Percentiles rank a stretch among this genome's conserved stretches.
These are phyloP conservation scores for Cystofilobasidium ferigula DNA, from an alignment of 768 basidiomycete genomes.

Conservation along the genomic window DNA sequence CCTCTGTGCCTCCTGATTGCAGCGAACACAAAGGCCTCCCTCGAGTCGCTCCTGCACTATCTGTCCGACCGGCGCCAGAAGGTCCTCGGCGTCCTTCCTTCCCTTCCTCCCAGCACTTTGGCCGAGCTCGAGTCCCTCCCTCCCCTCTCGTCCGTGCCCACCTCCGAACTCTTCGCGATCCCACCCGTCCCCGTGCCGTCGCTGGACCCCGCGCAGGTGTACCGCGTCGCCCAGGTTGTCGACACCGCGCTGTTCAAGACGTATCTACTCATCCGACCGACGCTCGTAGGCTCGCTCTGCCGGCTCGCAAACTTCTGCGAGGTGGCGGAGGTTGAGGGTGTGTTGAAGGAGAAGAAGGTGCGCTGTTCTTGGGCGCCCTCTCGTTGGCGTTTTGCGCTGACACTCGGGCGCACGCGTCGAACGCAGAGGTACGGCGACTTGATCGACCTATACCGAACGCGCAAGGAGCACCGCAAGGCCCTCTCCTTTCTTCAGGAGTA, in stretches of 20 bases:
- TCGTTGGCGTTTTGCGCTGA: background rate
- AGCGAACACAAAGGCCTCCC: slow-evolving; percentile 42
- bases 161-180: slow-evolving; percentile 60
- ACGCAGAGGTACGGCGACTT: slow-evolving; percentile 79
- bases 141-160: slow-evolving; percentile 44
- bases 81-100: slow-evolving; percentile 55
- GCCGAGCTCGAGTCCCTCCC: slow-evolving; percentile 54
- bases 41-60: slow-evolving; percentile 81
- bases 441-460: slow-evolving; percentile 80
- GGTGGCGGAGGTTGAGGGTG: slow-evolving; percentile 82
- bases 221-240: slow-evolving; percentile 82
- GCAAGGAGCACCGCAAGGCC: slow-evolving; percentile 89
- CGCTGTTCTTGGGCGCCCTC: background rate
- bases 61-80: slow-evolving; percentile 83
- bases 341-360: slow-evolving; percentile 67
- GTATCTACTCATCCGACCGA: slow-evolving; percentile 68
- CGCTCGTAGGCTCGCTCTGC: slow-evolving; percentile 72
- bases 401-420: background rate
- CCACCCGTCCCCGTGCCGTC: slow-evolving; percentile 63
- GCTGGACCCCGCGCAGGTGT: slow-evolving; percentile 69
- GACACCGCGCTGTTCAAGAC: slow-evolving; percentile 92
- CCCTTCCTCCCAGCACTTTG: slow-evolving; percentile 39
- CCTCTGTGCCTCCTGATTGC: background rate
- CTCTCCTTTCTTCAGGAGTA: slow-evolving; percentile 73
- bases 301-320: slow-evolving; percentile 95